Conservation (phyloP, 495 filamentous ascomycete species). For the Neurospora sp. region DNA sequence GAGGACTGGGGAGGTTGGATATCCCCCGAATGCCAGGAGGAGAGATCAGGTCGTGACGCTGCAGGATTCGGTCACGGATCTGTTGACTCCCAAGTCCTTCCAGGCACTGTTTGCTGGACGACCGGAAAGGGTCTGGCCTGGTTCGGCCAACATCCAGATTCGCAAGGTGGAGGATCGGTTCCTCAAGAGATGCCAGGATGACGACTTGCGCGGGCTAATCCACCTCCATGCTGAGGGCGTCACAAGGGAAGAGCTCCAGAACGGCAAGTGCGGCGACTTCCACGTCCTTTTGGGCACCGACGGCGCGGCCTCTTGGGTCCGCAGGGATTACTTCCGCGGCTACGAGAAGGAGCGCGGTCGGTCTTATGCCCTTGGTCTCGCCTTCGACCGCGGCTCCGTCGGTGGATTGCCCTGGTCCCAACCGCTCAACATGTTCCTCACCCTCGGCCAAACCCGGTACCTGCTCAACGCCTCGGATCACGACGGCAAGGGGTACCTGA, state of each 20-base stretch:
- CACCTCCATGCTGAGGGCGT: constrained; percentile 26
- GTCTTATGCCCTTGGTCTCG: constrained; percentile 28
- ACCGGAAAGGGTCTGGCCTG: constrained; percentile 25
- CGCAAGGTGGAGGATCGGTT: constrained; percentile 32
- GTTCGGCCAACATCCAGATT: constrained; percentile 28
- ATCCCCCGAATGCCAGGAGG: constrained; percentile 17
- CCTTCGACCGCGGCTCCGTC: constrained; percentile 24
- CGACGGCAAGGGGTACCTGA: constrained; percentile 28
- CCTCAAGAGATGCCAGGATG: constrained; percentile 24
- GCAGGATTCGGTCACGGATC: constrained; percentile 23
- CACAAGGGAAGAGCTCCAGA: constrained; percentile 18
- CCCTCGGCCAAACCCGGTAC: constrained; percentile 29
- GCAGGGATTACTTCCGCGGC: constrained; percentile 25
- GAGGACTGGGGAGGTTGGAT: constrained; percentile 14
- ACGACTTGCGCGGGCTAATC: constrained; percentile 23
- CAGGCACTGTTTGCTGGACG: constrained; percentile 21
- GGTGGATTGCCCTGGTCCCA: constrained; percentile 28
- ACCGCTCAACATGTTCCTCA: constrained; percentile 31
- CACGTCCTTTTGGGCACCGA: constrained; percentile 29
- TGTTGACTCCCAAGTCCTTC: constrained; percentile 18
- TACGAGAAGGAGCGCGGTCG: constrained; percentile 30
- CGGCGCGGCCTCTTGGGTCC: constrained; percentile 27
- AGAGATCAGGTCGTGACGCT: constrained; percentile 27
- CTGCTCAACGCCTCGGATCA: constrained; percentile 29
- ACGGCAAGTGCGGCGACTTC: constrained; percentile 27